Evolutionary conservation across 495 filamentous ascomycete genomes (phyloP).

Genomic region (Hypomontagnella monticulosa): DNA sequence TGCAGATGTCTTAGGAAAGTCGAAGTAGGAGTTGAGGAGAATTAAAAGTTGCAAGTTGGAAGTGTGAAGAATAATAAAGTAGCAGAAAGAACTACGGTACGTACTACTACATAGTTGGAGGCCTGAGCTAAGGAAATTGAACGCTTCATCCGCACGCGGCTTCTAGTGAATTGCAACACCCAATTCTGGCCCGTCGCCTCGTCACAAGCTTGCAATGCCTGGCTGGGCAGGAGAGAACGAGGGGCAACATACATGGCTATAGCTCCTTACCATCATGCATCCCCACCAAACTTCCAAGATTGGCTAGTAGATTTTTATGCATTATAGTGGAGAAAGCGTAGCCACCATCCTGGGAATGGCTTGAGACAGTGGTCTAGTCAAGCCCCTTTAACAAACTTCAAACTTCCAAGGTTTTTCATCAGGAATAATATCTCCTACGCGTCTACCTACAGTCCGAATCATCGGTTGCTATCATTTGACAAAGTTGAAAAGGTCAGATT

Average conservation of each 20-base stretch:
- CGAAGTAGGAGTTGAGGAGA: conserved; percentile 6
- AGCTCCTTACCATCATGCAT: background rate
- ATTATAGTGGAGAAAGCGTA: too few species aligned
- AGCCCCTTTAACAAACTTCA: too few species aligned
- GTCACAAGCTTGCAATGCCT: conserved; percentile 31
- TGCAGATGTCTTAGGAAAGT: conserved; percentile 3
- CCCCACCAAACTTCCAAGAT: too few species aligned
- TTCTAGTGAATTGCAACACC: conserved; percentile 18
- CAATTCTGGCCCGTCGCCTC: conserved; percentile 12
- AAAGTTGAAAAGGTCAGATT: too few species aligned
- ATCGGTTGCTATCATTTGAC: too few species aligned
- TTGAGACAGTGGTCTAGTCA: too few species aligned
- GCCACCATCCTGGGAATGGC: too few species aligned
- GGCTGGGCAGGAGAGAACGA: conserved; percentile 22
- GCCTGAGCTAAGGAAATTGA: conserved; percentile 18
- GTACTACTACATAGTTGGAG: conserved; percentile 14
- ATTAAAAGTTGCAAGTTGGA: background rate
- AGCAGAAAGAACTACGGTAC: background rate
- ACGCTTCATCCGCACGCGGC: conserved; percentile 19
- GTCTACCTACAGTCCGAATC: too few species aligned
- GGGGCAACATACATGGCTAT: conserved; percentile 37
- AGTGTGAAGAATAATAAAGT: conserved; percentile 3
- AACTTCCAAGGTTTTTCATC: too few species aligned
- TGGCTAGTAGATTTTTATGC: too few species aligned
- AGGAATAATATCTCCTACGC: too few species aligned